These are phyloP conservation scores for Leishmania amazonensis DNA, from an alignment of 208 protist genomes.

Conservation along the genomic window DNA sequence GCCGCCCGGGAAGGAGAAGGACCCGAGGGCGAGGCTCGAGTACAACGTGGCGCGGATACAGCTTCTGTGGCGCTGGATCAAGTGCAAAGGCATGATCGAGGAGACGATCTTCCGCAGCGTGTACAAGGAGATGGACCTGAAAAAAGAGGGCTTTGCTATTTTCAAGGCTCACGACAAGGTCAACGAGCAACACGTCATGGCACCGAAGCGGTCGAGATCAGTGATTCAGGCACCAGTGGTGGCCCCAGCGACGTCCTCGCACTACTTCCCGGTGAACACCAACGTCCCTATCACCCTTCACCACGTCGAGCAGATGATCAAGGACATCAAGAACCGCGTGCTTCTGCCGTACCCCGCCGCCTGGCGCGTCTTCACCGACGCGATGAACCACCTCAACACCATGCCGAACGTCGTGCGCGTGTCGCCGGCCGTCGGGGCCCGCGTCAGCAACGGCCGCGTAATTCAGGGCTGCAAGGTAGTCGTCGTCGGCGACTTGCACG, in stretches of 20 bases:
- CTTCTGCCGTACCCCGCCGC: slow-evolving; percentile 80
- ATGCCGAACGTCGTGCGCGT: slow-evolving; percentile 85
- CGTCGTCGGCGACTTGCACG: slow-evolving; percentile 90
- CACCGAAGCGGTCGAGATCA: slow-evolving; percentile 72
- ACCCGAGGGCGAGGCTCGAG: slow-evolving; percentile 28
- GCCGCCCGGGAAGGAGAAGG: slow-evolving; percentile 25
- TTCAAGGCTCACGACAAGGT: slow-evolving; percentile 87
- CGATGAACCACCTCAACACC: slow-evolving; percentile 84
- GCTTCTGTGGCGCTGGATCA: slow-evolving; percentile 86
- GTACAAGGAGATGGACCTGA: slow-evolving; percentile 89
- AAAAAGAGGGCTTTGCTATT: slow-evolving; percentile 86
- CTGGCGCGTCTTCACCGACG: slow-evolving; percentile 85
- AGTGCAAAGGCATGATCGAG: slow-evolving; percentile 77
- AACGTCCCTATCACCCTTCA: slow-evolving; percentile 70
- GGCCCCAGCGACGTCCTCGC: slow-evolving; percentile 66
- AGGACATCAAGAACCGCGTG: slow-evolving; percentile 69
- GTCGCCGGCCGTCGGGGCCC: slow-evolving; percentile 68
- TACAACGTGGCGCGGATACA: slow-evolving; percentile 82
- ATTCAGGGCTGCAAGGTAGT: slow-evolving; percentile 85
- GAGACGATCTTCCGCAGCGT: slow-evolving; percentile 80
- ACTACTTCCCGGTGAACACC: slow-evolving; percentile 75
- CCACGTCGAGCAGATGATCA: slow-evolving; percentile 71
- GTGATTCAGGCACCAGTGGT: slow-evolving; percentile 70
- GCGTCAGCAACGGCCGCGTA: slow-evolving; percentile 69
- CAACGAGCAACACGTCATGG: slow-evolving; percentile 72